Evolutionary conservation across 1,284 basidiomycete genomes (phyloP), one percentile per base, ranked within the genome.

Genomic region (Fomitopsis pinicola): DNA sequence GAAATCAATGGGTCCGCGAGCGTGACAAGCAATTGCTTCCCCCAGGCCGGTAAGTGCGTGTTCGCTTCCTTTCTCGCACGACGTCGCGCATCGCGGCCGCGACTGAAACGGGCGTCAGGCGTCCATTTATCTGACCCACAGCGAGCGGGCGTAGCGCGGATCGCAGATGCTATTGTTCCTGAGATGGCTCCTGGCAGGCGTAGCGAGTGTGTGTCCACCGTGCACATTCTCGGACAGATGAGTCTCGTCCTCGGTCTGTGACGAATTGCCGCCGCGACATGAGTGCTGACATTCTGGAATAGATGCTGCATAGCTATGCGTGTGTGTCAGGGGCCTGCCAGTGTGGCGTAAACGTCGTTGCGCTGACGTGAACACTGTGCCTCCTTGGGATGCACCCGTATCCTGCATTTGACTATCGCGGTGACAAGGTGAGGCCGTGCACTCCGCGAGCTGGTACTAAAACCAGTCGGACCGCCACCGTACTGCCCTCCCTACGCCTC

Each of bases 391-490:
- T 6, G 14, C 48, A 50, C 5, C 26, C 28, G 28, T 4, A 50
- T 22, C 28, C 46, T 30, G 46, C 5, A 12, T n/a, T 12, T 28
- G 6, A 14, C 28, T 10, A 48, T 50, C 28, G 28, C 48, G 48
- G 48, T 33, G 28, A 33, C 28, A 50, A 48, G 19, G 45, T 48
- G 45, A 48, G 19, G 42, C 52, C 50, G 48, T 45, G 10, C 52
- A 36, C 35, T 26, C 30, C 33, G 30, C 44, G 36, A 26, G 17
- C 10, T 26, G 38, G 50, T 59, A 59, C 58, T 59, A 59, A 59
- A 42, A 55, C 52, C 35, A 12, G 38, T 40, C 40, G 33, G 15
- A 35, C 30, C 38, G 42, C 42, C n/a, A 17, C 22, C 22, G 17
- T 44, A 17, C 42, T 45, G 22, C 22, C 22, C 22, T 44, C 59